phyloP scores from a whole-genome alignment of 306 rosid species.

The Vigna reflexopilosa region DNA sequence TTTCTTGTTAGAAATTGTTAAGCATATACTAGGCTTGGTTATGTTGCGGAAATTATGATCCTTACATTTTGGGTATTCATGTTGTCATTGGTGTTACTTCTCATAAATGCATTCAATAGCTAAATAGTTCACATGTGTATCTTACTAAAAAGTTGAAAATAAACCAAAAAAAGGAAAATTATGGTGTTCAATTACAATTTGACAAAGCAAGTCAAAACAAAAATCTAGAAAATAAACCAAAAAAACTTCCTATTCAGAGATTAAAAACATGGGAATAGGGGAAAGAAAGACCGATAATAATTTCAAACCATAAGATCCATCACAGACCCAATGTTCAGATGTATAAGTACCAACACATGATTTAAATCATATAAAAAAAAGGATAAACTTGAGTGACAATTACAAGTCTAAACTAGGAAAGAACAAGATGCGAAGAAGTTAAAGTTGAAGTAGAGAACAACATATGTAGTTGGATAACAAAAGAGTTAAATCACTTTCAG shows the following conservation, averaged over 20 bases:
- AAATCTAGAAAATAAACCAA: constrained; percentile 32
- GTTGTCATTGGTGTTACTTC: constrained; percentile 6
- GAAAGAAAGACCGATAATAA: constrained; percentile 21
- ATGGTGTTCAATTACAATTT: constrained; percentile 37
- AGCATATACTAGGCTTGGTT: background rate
- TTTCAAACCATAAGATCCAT: constrained; percentile 52
- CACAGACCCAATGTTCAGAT: constrained; percentile 39
- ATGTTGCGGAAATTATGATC: background rate
- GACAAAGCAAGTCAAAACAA: constrained; percentile 31
- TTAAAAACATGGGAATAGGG: constrained; percentile 34
- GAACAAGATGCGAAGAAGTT: constrained; percentile 39
- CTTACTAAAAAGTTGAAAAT: too few relatives aligned
- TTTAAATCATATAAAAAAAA: constrained; percentile 1
- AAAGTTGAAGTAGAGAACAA: constrained; percentile 34
- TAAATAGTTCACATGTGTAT: background rate
- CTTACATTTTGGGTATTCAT: background rate
- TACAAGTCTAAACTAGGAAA: constrained; percentile 28
- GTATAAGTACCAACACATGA: constrained; percentile 17
- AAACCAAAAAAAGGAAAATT: constrained; percentile 2
- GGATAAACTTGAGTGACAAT: constrained; percentile 6
- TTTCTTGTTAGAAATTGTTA: constrained; percentile 14
- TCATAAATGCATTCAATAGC: background rate
- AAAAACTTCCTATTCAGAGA: constrained; percentile 39
- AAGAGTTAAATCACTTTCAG: constrained; percentile 48
- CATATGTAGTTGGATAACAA: constrained; percentile 29